These are phyloP conservation scores for Fusarium sp. DNA, from an alignment of 2,329 filamentous ascomycete species.

Conservation along the genomic window DNA sequence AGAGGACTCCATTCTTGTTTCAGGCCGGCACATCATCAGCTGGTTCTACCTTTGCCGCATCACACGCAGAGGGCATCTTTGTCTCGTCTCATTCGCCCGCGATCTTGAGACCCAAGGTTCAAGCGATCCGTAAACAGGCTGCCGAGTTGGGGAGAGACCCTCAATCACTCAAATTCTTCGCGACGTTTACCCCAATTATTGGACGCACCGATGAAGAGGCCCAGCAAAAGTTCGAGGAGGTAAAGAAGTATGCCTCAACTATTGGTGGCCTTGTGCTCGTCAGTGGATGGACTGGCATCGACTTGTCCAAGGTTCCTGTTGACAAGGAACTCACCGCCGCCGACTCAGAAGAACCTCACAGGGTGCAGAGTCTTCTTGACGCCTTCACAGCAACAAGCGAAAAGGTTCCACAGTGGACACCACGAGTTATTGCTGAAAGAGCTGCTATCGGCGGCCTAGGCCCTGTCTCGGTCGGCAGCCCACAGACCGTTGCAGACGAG, in stretches of 20 bases:
- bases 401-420: slow-evolving; percentile 56
- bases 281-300: slow-evolving; percentile 70
- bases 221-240: slow-evolving; percentile 61
- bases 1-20: slow-evolving; percentile 67
- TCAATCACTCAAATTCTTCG: slow-evolving; percentile 66
- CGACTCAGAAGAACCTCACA: slow-evolving; percentile 65
- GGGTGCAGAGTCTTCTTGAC: slow-evolving; percentile 61
- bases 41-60: slow-evolving; percentile 66
- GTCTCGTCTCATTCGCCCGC: slow-evolving; percentile 65
- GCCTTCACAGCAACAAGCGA: slow-evolving; percentile 62
- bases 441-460: slow-evolving; percentile 56
- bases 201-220: slow-evolving; percentile 65
- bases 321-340: slow-evolving; percentile 68
- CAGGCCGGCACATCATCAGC: slow-evolving; percentile 71
- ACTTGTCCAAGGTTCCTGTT: slow-evolving; percentile 66
- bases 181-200: slow-evolving; percentile 61
- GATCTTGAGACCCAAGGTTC: slow-evolving; percentile 62
- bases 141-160: slow-evolving; percentile 65
- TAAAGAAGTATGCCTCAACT: slow-evolving; percentile 63
- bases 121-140: slow-evolving; percentile 64
- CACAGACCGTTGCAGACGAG: slow-evolving; percentile 57
- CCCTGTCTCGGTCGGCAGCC: slow-evolving; percentile 51
- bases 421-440: slow-evolving; percentile 55
- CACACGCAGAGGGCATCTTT: slow-evolving; percentile 71
- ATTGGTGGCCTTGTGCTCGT: slow-evolving; percentile 67